Base-by-base conservation (phyloP, 352 stramenopile species). In the Pythium biforme region DNA sequence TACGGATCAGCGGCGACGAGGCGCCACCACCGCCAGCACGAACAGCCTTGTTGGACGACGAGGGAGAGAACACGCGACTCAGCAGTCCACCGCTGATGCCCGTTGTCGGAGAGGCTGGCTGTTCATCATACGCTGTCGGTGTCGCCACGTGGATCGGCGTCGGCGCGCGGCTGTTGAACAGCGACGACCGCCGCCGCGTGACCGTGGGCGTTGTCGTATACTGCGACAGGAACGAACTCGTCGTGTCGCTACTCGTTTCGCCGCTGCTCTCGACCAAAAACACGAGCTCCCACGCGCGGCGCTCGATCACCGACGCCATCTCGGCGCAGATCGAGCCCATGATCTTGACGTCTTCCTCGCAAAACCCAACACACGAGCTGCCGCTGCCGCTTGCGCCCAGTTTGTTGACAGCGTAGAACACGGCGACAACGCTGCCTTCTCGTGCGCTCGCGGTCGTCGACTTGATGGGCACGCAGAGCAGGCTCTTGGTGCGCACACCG, bases 351-450 rank as follows among this genome's bases (percentile, higher is more conserved):
- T 94, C 85, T 53, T 89, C 81, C 2, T 72, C 56, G 15, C 77
- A 76, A 47, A 94, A 94, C 6, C 67, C 62, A 22, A 74, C 75
- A 20, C 50, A 55, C 9, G 59, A 34, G 17, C 17, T 45, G 37
- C 37, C 37, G 17, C 37, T 43, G 9, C 51, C 49, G 3, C 26
- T 70, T 4, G 64, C 49, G 19, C 73, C 79, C 20, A 76, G 61
- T 47, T 94, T 94, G 70, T 94, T 93, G n/a, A 79, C 80, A 0
- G 81, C 84, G 64, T 95, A 92, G 25, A 94, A 86, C 2, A 95
- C 83, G 0, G 80, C 83, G 63, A 94, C 79, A 15, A 90, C 73
- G 63, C n/a, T 72, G 67, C 40, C 66, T 59, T 59, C 45, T 37
- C 17, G 59, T 55, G 6, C 65, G 41, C 25, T 23, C 47, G 33